Conservation (phyloP, 2,329 filamentous ascomycete species). For the Beauveria scarabaeidicola region DNA sequence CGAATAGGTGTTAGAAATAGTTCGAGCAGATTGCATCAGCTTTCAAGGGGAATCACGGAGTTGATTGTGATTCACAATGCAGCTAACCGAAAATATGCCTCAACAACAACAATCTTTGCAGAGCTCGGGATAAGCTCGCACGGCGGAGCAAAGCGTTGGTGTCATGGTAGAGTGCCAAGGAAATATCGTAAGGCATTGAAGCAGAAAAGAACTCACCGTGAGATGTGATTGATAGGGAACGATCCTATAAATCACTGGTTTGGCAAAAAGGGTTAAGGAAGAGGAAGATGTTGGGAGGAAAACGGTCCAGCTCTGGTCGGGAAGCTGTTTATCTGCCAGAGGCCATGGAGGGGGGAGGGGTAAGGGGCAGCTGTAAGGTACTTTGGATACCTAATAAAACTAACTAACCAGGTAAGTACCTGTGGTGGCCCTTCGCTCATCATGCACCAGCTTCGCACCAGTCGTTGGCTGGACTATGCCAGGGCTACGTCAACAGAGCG, state of each 20-base stretch:
- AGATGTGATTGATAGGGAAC: neutral
- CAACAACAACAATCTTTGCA: slow-evolving; percentile 9
- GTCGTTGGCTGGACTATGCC: neutral
- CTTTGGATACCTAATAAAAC: too few species aligned
- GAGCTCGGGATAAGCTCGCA: neutral
- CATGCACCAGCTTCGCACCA: neutral
- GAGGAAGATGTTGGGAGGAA: slow-evolving; percentile 9
- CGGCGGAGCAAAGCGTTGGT: slow-evolving; percentile 1
- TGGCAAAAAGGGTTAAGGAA: neutral
- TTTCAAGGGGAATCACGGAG: neutral
- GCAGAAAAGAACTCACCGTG: neutral
- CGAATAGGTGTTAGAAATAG: neutral
- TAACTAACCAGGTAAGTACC: too few species aligned
- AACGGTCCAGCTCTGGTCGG: slow-evolving; percentile 5
- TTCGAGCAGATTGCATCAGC: neutral
- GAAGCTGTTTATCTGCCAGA: slow-evolving; percentile 9
- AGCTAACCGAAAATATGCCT: slow-evolving; percentile 17
- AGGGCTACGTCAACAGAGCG: neutral
- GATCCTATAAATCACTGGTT: neutral
- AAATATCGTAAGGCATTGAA: neutral
- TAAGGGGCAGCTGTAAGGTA: neutral
- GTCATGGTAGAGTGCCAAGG: slow-evolving; percentile 9
- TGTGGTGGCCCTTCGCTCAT: neutral
- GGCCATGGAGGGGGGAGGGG: slow-evolving; percentile 10
- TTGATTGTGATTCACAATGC: neutral